Percentiles rank a stretch among this genome's conserved stretches.
phyloP scores from a whole-genome alignment of 2,329 filamentous ascomycete genomes.

The Colletotrichum spinosum region DNA sequence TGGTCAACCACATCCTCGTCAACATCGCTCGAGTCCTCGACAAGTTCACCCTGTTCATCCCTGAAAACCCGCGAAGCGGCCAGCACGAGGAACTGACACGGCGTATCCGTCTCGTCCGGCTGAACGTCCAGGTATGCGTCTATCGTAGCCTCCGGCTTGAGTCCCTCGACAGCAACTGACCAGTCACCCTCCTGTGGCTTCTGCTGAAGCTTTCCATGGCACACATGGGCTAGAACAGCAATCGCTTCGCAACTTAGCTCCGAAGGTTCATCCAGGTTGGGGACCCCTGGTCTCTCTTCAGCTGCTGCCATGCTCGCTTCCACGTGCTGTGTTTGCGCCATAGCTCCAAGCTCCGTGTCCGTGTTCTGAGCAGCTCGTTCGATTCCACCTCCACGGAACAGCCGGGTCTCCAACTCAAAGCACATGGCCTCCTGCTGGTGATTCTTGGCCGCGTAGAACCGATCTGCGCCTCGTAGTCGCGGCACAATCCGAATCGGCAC shows the following conservation, averaged over 20 bases:
- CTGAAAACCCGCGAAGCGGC: not conserved
- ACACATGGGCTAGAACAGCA: not conserved
- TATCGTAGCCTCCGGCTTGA: conserved; percentile 1
- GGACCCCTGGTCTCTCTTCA: conserved; percentile 6
- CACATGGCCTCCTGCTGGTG: not conserved
- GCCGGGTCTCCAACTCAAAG: conserved; percentile 12
- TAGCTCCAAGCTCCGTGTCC: too few relatives aligned
- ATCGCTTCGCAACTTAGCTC: not conserved
- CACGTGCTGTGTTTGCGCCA: too few relatives aligned
- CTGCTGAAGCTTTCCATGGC: not conserved
- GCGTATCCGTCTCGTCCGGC: rapidly evolving
- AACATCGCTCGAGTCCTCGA: not conserved
- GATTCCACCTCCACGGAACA: not conserved
- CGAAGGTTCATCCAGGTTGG: not conserved
- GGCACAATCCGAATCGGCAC: conserved; percentile 4
- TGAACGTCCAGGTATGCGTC: conserved; percentile 4
- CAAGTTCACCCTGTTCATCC: not conserved
- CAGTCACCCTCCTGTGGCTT: not conserved
- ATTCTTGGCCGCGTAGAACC: not conserved
- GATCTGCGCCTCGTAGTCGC: not conserved
- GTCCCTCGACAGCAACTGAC: not conserved
- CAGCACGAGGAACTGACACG: conserved; percentile 5
- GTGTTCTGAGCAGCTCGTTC: not conserved
- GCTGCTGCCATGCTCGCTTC: not conserved
- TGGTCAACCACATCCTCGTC: conserved; percentile 9